Base-by-base conservation (phyloP, 148 eudicot genomes). In the Heliosperma pusillum region DNA sequence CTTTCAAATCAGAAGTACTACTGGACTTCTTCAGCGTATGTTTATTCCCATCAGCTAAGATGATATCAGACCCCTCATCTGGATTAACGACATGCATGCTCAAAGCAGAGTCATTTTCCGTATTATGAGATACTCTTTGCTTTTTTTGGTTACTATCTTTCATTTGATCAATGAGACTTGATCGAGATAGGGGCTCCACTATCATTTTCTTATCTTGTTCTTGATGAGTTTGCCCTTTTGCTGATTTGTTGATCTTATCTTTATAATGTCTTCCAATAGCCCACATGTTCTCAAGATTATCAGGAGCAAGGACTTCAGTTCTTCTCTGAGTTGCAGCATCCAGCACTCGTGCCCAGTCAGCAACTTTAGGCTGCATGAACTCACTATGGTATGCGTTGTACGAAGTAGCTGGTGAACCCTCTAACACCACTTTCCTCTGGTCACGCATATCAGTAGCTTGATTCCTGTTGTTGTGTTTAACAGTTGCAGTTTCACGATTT, bases 211-310 rank as follows among this genome's bases (percentile, higher is more conserved):
- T 74, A 69, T 82, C 90, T 45, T 65, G 53, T 69, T 70, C 70
- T 61, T 26, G 80, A 50, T 82, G 85, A 67, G 82, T 81, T 73
- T 53, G 73, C 65, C 83, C 83, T 80, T 71, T 76, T 36, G 81
- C 78, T 74, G 85, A 71, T 78, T 80, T 87, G 64, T 92, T 87
- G 79, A 80, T 76, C 76, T 89, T 95, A 57, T 86, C 89, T 82
- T 92, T 88, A 80, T 90, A 90, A 66, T 95, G 87, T 82, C 94
- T 90, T 77, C 99, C 99, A 71, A 78, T 90, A 44, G 99, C 84
- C 99, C 97, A 92, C 97, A 92, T 86, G 83, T 92, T 95, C 69
- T 95, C 99, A 65, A 95, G 96, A 87, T 92, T 95, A 78, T 95
- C 99, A 78, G 99, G 97, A 83, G 87, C 89, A 74, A 95, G 89